phyloP scores from a whole-genome alignment of 2,329 filamentous ascomycete genomes.

The Colletotrichum shisoi region DNA sequence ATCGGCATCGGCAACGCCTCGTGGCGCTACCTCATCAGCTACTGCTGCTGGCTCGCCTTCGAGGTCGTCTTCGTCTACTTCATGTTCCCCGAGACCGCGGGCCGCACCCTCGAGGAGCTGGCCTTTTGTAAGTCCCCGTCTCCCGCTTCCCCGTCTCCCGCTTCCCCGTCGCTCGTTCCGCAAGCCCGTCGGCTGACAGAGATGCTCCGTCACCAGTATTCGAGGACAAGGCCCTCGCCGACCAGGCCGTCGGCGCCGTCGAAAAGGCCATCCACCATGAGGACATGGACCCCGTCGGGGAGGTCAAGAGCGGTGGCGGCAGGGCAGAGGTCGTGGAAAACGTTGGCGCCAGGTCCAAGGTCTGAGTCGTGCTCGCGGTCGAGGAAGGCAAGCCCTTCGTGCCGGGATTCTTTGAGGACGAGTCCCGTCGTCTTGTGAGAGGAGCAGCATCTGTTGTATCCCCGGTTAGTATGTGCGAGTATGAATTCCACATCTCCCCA shows the following conservation, averaged over 20 bases:
- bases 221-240: conserved; percentile 46
- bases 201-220: conserved; percentile 41
- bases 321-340: conserved; percentile 29
- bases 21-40: conserved; percentile 40
- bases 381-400: not conserved
- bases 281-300: conserved; percentile 32
- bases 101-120: conserved; percentile 74
- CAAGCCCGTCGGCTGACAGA: not conserved
- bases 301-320: conserved; percentile 16
- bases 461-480: not conserved
- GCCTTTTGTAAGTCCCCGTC: conserved; percentile 38
- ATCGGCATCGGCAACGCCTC: conserved; percentile 36
- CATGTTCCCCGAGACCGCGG: conserved; percentile 79
- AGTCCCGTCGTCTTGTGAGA: not conserved
- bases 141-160: too few relatives aligned
- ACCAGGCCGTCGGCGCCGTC: conserved; percentile 44
- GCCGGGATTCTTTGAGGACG: not conserved
- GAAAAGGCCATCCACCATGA: conserved; percentile 45
- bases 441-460: not conserved
- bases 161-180: not conserved
- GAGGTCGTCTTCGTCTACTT: conserved; percentile 69
- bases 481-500: not conserved
- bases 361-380: conserved; percentile 6
- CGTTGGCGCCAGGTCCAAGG: conserved; percentile 24
- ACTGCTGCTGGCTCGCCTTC: conserved; percentile 44